Base-by-base conservation (phyloP, 495 filamentous ascomycete genomes). In the Penicillium coprophilum region DNA sequence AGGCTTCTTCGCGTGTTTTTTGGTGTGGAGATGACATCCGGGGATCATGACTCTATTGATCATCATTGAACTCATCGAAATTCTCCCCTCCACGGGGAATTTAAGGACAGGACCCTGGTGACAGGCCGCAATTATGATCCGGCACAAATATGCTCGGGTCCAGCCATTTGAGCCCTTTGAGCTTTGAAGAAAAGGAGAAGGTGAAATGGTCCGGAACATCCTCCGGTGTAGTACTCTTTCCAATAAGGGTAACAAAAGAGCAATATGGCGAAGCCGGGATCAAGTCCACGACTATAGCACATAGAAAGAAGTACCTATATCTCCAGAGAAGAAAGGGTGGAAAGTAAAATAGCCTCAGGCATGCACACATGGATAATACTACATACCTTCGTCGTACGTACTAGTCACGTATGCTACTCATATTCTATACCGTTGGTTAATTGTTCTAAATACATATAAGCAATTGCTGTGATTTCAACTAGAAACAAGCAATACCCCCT, bases 11-110 rank as follows among this genome's bases (percentile, higher is more conserved):
- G 58, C 43, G 34, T 57, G 55, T 19, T 30, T 36, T 34, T 32
- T 56, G 54, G 60, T 49, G 63, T 62, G 66, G 66, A 68, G 60
- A 36, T 55, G 45, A 66, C 40, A 64, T 66, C 66, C 66, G 52
- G 63, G 66, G 60, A 56, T 20, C 19, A 64, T 68, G 60, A 66
- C 50, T 53, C 32, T 43, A 21, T 41, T 8, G 3, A 31, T 52
- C 61, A 56, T 67, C 64, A 64, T 60, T 38, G 13, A 27, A 13
- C 45, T 31, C 50, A 38, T 34, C 24, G 23, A 17, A 43, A 19
- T 40, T 17, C 15, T 23, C 31, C 27, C 38, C 58, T 61, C 65
- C 62, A 46, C 57, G 56, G 49, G 44, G 27, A 45, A 34, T 50
- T 47, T n/a, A 13, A 44, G 21, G 27, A 30, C 41, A 41, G 10